Evolutionary conservation across 1,284 basidiomycete species (phyloP).

Genomic region (Boletus semigastroideus): DNA sequence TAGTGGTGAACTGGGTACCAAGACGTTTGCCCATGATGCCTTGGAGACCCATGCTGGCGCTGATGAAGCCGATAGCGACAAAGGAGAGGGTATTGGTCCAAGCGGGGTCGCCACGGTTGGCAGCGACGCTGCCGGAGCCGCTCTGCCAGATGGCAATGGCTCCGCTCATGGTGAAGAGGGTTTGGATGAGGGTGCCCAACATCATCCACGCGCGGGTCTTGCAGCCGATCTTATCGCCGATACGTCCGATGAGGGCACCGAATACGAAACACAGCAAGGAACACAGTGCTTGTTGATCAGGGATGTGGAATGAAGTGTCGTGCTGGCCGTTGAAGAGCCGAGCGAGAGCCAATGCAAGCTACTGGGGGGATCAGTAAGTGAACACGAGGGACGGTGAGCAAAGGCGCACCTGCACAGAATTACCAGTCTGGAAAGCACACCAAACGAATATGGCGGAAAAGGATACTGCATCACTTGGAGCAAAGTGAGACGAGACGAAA

Average conservation of each 20-base stretch:
- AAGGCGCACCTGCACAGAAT: conserved; percentile 57
- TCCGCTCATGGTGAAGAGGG: conserved; percentile 70
- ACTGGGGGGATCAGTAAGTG: conserved; percentile 8
- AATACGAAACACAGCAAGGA: conserved; percentile 73
- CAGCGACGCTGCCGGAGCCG: conserved; percentile 54
- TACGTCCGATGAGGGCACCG: conserved; percentile 71
- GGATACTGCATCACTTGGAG: conserved; percentile 61
- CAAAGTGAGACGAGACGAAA: not conserved
- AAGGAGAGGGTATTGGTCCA: conserved; percentile 71
- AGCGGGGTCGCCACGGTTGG: conserved; percentile 55
- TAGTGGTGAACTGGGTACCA: conserved; percentile 78
- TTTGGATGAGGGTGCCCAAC: conserved; percentile 69
- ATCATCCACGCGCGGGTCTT: conserved; percentile 77
- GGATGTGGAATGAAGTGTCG: conserved; percentile 64
- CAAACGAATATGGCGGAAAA: conserved; percentile 84
- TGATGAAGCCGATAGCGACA: conserved; percentile 72
- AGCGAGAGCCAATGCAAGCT: conserved; percentile 62
- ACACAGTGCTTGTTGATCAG: conserved; percentile 80
- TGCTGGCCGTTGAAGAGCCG: conserved; percentile 62
- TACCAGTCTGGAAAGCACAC: conserved; percentile 86
- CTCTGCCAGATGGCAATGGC: conserved; percentile 69
- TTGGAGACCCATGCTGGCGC: conserved; percentile 75
- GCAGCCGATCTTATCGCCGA: conserved; percentile 69
- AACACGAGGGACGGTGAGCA: conserved; percentile 1
- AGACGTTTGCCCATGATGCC: conserved; percentile 79